Conservation (phyloP, 2,329 filamentous ascomycete genomes). For the Fusarium siculi region DNA sequence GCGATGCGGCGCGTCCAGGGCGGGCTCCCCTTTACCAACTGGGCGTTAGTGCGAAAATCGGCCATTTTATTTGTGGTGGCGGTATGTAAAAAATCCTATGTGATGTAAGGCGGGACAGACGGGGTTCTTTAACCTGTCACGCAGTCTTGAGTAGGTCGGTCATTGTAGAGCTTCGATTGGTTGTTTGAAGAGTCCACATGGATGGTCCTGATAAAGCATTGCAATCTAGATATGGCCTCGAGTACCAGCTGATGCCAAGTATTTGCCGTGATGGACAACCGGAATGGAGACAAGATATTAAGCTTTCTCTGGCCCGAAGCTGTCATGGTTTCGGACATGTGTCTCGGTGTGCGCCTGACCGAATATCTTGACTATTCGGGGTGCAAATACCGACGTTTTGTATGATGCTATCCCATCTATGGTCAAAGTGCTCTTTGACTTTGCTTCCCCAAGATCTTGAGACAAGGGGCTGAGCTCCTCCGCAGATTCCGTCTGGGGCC, state of each 20-base stretch:
- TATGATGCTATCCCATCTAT: neutral
- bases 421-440: neutral
- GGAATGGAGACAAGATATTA: neutral
- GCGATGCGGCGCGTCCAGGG: neutral
- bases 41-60: neutral
- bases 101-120: neutral
- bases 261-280: slow-evolving; percentile 1
- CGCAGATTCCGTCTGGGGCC: neutral
- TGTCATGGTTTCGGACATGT: neutral
- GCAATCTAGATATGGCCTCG: neutral
- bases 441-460: neutral
- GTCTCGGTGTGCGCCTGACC: neutral
- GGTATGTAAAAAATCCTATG: neutral
- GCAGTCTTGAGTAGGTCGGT: neutral
- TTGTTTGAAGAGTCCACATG: neutral
- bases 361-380: neutral
- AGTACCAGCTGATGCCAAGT: neutral
- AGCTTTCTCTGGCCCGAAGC: neutral
- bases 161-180: neutral
- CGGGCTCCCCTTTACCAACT: neutral
- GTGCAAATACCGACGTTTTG: neutral
- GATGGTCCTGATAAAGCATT: neutral
- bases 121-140: neutral
- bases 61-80: neutral
- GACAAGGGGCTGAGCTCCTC: neutral